Evolutionary conservation across 1,139 yeast species (phyloP).

Genomic region (Kodamaea derodonti): DNA sequence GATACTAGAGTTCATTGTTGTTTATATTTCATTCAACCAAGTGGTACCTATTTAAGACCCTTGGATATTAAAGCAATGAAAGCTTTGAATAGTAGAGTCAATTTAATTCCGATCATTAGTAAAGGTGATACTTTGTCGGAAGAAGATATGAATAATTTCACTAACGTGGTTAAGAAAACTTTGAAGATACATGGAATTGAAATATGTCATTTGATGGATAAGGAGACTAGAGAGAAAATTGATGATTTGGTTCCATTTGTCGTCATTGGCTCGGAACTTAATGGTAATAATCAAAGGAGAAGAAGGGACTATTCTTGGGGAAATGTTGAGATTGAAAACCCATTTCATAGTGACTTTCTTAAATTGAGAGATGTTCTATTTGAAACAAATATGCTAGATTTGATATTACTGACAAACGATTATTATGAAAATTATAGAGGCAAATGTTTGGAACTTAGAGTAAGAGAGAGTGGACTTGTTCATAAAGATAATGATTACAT

Average conservation of each 20-base stretch:
- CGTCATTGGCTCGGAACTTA: constrained; percentile 49
- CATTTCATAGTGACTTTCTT: constrained; percentile 60
- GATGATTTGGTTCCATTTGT: constrained; percentile 53
- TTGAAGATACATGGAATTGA: constrained; percentile 48
- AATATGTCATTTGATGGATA: constrained; percentile 53
- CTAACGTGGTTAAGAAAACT: constrained; percentile 38
- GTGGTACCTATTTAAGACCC: constrained; percentile 40
- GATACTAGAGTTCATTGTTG: constrained; percentile 77
- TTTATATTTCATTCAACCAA: constrained; percentile 65
- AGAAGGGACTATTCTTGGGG: constrained; percentile 80
- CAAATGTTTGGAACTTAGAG: constrained; percentile 37
- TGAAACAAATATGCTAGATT: constrained; percentile 54
- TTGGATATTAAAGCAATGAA: constrained; percentile 70
- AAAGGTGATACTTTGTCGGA: constrained; percentile 67
- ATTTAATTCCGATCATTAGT: constrained; percentile 71
- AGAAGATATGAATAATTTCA: constrained; percentile 38
- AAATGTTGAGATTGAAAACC: constrained; percentile 62
- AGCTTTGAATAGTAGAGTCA: constrained; percentile 59
- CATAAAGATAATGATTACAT: not conserved
- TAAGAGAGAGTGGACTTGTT: constrained; percentile 14
- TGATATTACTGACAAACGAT: constrained; percentile 53
- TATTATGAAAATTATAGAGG: constrained; percentile 55
- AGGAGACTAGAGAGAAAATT: constrained; percentile 26
- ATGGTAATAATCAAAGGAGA: constrained; percentile 34
- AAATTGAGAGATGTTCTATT: constrained; percentile 50